phyloP scores from a whole-genome alignment of 2,329 filamentous ascomycete species.

The Xylariaceae sp. region DNA sequence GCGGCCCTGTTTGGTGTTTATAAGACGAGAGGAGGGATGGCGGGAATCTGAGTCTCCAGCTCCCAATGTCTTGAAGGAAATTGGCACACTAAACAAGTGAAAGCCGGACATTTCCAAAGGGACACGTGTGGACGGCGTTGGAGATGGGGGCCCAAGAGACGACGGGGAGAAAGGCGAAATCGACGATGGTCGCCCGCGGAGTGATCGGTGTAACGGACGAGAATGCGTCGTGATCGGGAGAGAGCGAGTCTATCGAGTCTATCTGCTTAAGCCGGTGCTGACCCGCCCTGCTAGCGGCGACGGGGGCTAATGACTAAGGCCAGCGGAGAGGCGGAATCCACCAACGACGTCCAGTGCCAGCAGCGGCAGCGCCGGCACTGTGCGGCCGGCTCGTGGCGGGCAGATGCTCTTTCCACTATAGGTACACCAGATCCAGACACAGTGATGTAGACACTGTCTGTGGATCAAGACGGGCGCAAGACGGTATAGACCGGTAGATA shows the following conservation, averaged over 20 bases:
- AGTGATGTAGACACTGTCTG: no score
- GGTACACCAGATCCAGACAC: no score
- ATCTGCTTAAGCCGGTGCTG: background rate
- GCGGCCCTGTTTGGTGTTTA: background rate
- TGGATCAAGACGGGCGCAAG: no score
- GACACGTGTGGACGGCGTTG: background rate
- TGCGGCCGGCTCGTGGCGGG: no score
- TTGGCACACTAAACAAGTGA: background rate
- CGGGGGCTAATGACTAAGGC: no score
- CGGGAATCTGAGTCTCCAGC: conserved; percentile 3
- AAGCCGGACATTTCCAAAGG: conserved; percentile 2
- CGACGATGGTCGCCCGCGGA: background rate
- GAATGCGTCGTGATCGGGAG: background rate
- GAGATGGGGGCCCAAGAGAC: background rate
- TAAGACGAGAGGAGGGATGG: background rate
- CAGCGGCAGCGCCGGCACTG: no score
- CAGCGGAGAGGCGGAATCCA: no score
- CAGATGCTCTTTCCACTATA: no score
- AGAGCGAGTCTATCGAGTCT: background rate
- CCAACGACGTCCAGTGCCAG: no score
- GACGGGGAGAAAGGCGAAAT: background rate
- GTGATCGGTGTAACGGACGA: background rate
- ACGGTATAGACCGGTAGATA: no score
- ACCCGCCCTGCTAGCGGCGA: background rate
- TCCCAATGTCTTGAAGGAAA: background rate